These are phyloP conservation scores for Entoloma clypeatum DNA, from an alignment of 1,284 basidiomycete species.

Conservation along the genomic window DNA sequence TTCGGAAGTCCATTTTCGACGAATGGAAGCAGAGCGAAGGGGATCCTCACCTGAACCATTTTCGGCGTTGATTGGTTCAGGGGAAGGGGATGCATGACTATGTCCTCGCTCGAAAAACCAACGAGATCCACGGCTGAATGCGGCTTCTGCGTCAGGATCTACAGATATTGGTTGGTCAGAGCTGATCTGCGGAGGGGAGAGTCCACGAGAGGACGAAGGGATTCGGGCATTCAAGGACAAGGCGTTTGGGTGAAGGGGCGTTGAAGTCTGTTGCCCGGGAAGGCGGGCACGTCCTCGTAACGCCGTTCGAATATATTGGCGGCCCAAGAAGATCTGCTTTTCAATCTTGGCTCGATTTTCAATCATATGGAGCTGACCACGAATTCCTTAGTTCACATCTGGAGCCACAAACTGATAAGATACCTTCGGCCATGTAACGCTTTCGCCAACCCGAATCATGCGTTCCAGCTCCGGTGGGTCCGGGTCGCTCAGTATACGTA, in stretches of 20 bases:
- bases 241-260: conserved; percentile 22
- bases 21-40: conserved; percentile 37
- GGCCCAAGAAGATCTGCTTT: conserved; percentile 78
- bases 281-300: conserved; percentile 26
- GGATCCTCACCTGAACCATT: conserved; percentile 31
- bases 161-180: conserved; percentile 52
- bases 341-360: conserved; percentile 80
- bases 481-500: conserved; percentile 81
- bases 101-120: conserved; percentile 43
- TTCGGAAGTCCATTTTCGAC: conserved; percentile 45
- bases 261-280: conserved; percentile 25
- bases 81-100: conserved; percentile 23
- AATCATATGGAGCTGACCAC: conserved; percentile 79
- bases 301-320: conserved; percentile 65
- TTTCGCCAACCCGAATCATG: conserved; percentile 83
- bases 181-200: conserved; percentile 31
- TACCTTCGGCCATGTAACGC: conserved; percentile 96
- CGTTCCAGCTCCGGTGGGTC: conserved; percentile 73
- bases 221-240: conserved; percentile 9
- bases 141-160: conserved; percentile 58
- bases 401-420: conserved; percentile 12
- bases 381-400: conserved; percentile 1
- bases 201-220: conserved; percentile 16
- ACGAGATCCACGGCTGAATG: conserved; percentile 45
- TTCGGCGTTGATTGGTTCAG: conserved; percentile 20